Evolutionary conservation across 2,329 filamentous ascomycete genomes (phyloP).

Genomic region (Fusarium albidum): DNA sequence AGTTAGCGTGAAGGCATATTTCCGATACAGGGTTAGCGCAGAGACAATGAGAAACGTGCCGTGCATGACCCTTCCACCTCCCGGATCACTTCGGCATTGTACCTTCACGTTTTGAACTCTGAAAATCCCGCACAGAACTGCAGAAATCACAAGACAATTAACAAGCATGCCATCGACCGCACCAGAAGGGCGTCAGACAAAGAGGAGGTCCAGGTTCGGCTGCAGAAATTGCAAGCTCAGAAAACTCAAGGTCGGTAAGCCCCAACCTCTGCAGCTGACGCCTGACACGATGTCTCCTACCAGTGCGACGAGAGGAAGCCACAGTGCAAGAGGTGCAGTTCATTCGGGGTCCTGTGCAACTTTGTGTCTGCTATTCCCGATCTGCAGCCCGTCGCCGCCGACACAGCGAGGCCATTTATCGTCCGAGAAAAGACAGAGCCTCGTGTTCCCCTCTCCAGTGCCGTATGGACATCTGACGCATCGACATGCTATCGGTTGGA

Average conservation of each 20-base stretch:
- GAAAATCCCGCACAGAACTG: neutral
- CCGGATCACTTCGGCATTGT: neutral
- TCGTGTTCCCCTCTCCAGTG: conserved; percentile 38
- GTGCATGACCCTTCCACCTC: too few species aligned
- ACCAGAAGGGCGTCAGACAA: neutral
- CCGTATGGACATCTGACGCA: conserved; percentile 46
- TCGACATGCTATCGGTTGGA: conserved; percentile 46
- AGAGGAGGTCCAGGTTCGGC: conserved; percentile 52
- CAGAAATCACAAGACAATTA: neutral
- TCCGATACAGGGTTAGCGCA: conserved; percentile 30
- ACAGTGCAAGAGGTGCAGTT: conserved; percentile 51
- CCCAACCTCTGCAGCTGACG: neutral
- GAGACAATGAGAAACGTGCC: too few species aligned
- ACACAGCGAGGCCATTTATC: conserved; percentile 28
- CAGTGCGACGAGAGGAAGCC: conserved; percentile 59
- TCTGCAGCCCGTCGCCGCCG: conserved; percentile 46
- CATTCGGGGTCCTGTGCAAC: conserved; percentile 56
- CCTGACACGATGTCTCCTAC: neutral
- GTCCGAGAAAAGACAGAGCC: conserved; percentile 26
- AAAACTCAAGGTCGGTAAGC: conserved; percentile 53
- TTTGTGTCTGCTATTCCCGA: conserved; percentile 47
- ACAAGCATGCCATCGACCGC: conserved; percentile 6
- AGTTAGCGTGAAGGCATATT: conserved; percentile 35
- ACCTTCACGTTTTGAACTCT: neutral
- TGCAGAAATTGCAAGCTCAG: conserved; percentile 61